These are phyloP conservation scores for Diphasiastrum complanatum DNA, from an alignment of 83 land plant species.

Conservation along the genomic window DNA sequence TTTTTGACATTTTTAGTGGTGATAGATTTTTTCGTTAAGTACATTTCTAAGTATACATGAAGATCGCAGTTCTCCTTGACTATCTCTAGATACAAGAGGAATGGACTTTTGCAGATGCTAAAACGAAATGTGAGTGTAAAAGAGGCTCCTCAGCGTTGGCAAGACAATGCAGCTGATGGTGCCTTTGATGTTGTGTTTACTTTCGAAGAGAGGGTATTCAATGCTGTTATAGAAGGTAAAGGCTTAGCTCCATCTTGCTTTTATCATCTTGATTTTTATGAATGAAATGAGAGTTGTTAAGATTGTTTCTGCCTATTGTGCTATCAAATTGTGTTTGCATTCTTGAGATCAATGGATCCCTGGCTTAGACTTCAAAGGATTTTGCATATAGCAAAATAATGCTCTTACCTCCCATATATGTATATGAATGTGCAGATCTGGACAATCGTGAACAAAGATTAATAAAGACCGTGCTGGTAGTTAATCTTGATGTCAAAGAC, in stretches of 20 bases:
- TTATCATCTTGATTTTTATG: background rate
- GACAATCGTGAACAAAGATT: conserved; percentile 63
- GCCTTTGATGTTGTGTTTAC: conserved; percentile 84
- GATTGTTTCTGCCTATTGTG: background rate
- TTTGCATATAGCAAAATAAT: background rate
- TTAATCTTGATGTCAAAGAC: conserved; percentile 94
- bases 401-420: background rate
- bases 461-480: conserved; percentile 74
- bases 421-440: conserved; percentile 57
- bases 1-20: too few species aligned
- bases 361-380: background rate
- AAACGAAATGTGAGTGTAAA: conserved; percentile 68
- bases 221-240: conserved; percentile 82
- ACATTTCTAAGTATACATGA: background rate
- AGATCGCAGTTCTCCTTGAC: conserved; percentile 4
- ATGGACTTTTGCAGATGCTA: conserved; percentile 83
- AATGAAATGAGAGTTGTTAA: background rate
- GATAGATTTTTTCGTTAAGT: background rate
- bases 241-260: background rate
- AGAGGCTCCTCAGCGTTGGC: conserved; percentile 86
- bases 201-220: conserved; percentile 94
- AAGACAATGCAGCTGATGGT: conserved; percentile 90
- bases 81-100: conserved; percentile 65
- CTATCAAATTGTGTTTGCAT: too few species aligned
- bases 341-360: too few species aligned